Conservation (phyloP, 2,329 filamentous ascomycete genomes). For the Fusarium illudens region DNA sequence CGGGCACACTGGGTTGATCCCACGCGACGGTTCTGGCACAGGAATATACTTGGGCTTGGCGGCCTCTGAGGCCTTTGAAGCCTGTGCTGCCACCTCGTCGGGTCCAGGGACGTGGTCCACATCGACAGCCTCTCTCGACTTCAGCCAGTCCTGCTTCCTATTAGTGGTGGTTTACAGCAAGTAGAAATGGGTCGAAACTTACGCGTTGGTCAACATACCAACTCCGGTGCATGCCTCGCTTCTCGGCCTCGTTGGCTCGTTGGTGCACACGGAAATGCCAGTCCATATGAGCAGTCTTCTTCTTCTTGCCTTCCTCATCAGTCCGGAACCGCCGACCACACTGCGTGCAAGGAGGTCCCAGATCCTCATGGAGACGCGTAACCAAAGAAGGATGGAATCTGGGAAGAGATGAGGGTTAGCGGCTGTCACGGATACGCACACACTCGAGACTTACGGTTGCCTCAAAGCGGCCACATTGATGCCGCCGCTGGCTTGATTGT, state of each 20-base stretch:
- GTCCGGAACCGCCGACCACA: slow-evolving; percentile 88
- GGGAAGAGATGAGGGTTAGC: slow-evolving; percentile 25
- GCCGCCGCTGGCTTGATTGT: slow-evolving; percentile 60
- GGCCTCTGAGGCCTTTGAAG: slow-evolving; percentile 50
- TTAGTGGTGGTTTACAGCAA: slow-evolving; percentile 37
- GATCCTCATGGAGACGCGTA: slow-evolving; percentile 77
- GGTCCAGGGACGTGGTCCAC: slow-evolving; percentile 56
- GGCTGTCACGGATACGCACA: not conserved
- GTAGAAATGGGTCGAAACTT: slow-evolving; percentile 46
- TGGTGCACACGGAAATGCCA: slow-evolving; percentile 98
- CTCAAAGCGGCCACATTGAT: slow-evolving; percentile 76
- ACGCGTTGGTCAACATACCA: slow-evolving; percentile 94
- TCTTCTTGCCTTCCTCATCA: slow-evolving; percentile 79
- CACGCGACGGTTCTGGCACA: slow-evolving; percentile 79
- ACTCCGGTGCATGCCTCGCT: slow-evolving; percentile 86
- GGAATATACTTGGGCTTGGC: slow-evolving; percentile 76
- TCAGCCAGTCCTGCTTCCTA: slow-evolving; percentile 80
- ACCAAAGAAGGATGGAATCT: slow-evolving; percentile 81
- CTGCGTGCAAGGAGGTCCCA: slow-evolving; percentile 87
- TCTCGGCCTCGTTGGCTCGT: slow-evolving; percentile 84
- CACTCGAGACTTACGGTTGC: slow-evolving; percentile 62
- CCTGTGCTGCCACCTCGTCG: slow-evolving; percentile 46
- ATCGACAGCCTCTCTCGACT: slow-evolving; percentile 81
- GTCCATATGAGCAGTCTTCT: slow-evolving; percentile 92
- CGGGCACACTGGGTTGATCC: slow-evolving; percentile 82